A percentile compares a stretch with the other conserved stretches of the same genome.
These are phyloP conservation scores for Globisporangium heterothallicum DNA, from an alignment of 352 stramenopile genomes.

Conservation along the genomic window DNA sequence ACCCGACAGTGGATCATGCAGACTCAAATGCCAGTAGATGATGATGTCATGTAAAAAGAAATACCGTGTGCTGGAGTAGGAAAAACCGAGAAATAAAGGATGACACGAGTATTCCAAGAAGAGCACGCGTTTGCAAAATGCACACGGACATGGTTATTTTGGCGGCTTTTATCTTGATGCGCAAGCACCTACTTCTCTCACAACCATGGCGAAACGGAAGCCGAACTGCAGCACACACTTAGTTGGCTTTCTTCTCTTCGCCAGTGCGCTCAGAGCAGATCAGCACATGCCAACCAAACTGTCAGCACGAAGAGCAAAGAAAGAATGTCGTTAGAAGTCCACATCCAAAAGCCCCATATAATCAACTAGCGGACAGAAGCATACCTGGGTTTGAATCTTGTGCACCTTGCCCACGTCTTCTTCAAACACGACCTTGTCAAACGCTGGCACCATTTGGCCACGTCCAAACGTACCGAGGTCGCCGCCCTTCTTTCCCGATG, in stretches of 20 bases:
- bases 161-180: too few species aligned
- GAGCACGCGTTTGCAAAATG: too few species aligned
- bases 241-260: slow-evolving; percentile 25
- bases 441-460: slow-evolving; percentile 73
- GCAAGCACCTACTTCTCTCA: too few species aligned
- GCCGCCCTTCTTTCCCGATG: slow-evolving; percentile 54
- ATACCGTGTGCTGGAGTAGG: too few species aligned
- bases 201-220: too few species aligned
- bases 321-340: neutral
- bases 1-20: too few species aligned
- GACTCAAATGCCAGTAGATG: neutral
- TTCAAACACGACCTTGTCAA: slow-evolving; percentile 79
- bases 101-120: too few species aligned
- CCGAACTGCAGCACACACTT: neutral
- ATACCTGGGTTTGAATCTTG: slow-evolving; percentile 76
- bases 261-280: slow-evolving; percentile 56
- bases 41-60: too few species aligned
- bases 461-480: slow-evolving; percentile 64
- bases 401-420: slow-evolving; percentile 50
- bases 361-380: slow-evolving; percentile 17
- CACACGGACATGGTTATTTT: too few species aligned
- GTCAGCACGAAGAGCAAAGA: slow-evolving; percentile 2
- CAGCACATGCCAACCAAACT: slow-evolving; percentile 78
- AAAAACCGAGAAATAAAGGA: too few species aligned
- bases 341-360: neutral